These are phyloP conservation scores for Vigna reflexopilosa DNA, from an alignment of 306 rosid species.

Conservation along the genomic window DNA sequence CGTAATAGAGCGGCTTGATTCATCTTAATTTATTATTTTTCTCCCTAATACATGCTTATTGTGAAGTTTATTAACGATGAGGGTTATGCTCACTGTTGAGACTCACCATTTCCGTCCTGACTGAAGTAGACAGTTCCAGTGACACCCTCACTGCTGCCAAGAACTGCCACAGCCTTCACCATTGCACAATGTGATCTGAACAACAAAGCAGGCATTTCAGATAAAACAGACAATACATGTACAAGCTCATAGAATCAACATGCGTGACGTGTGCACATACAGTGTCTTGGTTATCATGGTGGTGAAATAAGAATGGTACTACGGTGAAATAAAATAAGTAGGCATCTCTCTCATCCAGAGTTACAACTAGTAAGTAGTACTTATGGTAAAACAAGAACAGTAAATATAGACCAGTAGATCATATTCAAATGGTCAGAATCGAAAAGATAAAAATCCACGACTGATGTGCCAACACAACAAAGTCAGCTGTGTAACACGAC, in stretches of 20 bases:
- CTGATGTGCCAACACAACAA: not conserved
- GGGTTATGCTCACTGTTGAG: not conserved
- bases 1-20: not conserved
- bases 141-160: slow-evolving; percentile 70
- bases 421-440: not conserved
- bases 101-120: slow-evolving; percentile 84
- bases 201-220: slow-evolving; percentile 48
- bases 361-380: not conserved
- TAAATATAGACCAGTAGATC: not conserved
- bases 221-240: not conserved
- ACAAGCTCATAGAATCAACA: not conserved
- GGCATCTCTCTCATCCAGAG: too few species aligned
- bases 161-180: slow-evolving; percentile 96
- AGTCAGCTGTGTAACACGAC: not conserved
- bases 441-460: not conserved
- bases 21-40: not conserved
- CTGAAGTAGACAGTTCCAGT: slow-evolving; percentile 66
- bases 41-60: not conserved
- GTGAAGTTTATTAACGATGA: not conserved
- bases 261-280: not conserved
- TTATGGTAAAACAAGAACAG: not conserved
- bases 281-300: not conserved
- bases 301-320: too few species aligned
- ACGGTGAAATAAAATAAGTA: too few species aligned
- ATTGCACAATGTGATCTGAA: slow-evolving; percentile 83